Conservation (phyloP, 2,329 filamentous ascomycete species). For the Epichloe festucae region DNA sequence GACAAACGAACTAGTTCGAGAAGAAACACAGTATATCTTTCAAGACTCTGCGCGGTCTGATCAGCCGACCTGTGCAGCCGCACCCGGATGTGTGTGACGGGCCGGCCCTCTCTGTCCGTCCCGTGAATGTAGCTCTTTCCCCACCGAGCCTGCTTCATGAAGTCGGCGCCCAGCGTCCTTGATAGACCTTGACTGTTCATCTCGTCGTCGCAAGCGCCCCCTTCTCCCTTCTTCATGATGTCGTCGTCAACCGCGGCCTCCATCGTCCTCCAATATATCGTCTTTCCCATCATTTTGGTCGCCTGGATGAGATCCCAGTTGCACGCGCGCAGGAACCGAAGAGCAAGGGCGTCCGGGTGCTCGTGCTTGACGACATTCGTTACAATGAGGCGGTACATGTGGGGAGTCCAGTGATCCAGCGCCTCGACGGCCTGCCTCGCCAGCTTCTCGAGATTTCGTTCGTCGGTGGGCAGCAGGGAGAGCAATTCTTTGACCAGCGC, state of each 20-base stretch:
- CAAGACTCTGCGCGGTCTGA: constrained; percentile 61
- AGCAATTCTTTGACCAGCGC: constrained; percentile 18
- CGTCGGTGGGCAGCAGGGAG: constrained; percentile 30
- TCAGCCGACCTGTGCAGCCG: constrained; percentile 65
- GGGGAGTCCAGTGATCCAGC: constrained; percentile 57
- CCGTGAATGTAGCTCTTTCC: constrained; percentile 84
- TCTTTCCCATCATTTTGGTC: constrained; percentile 77
- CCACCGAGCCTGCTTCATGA: constrained; percentile 66
- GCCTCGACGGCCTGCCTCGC: constrained; percentile 69
- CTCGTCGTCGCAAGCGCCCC: constrained; percentile 43
- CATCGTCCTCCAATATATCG: constrained; percentile 70
- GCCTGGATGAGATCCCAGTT: constrained; percentile 88
- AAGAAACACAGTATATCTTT: constrained; percentile 73
- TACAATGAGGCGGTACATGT: constrained; percentile 60
- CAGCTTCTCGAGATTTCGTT: constrained; percentile 77
- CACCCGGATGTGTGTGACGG: constrained; percentile 68
- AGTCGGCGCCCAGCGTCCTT: constrained; percentile 57
- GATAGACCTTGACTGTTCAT: constrained; percentile 39
- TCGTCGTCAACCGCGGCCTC: constrained; percentile 78
- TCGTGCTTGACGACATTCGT: constrained; percentile 89
- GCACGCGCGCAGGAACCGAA: constrained; percentile 65
- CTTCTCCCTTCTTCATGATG: constrained; percentile 60
- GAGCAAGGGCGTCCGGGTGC: constrained; percentile 65
- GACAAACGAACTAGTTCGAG: constrained; percentile 82
- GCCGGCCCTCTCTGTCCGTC: constrained; percentile 61